Percentiles rank a stretch among this genome's conserved stretches.
Evolutionary conservation across 1,284 basidiomycete genomes (phyloP).

Genomic region (Athelia sp.): DNA sequence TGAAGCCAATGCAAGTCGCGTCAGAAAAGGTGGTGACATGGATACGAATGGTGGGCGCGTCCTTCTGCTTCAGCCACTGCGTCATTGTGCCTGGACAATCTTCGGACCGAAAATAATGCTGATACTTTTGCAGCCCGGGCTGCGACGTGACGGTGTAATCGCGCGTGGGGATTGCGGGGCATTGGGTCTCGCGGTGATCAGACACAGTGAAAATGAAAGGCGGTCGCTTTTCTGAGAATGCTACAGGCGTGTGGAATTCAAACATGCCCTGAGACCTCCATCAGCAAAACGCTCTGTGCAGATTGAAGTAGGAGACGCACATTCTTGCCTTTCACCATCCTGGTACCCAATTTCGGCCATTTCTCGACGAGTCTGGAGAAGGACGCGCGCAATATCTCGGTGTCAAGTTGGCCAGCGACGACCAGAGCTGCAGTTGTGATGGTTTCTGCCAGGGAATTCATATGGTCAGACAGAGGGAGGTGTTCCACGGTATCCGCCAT

Average conservation of each 20-base stretch:
- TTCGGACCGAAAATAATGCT: no score
- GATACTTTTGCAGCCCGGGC: no score
- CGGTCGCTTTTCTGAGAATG: conserved; percentile 2
- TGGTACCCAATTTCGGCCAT: conserved; percentile 2
- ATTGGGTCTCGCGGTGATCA: neutral
- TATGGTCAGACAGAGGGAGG: conserved; percentile 1
- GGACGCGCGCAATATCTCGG: neutral
- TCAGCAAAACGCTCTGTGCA: no score
- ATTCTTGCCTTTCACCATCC: neutral
- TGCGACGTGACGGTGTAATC: no score
- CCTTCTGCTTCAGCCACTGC: neutral
- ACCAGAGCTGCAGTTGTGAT: neutral
- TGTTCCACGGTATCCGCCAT: neutral
- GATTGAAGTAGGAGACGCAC: neutral
- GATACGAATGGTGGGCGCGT: conserved; percentile 2
- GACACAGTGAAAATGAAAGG: conserved; percentile 1
- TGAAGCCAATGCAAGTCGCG: conserved; percentile 2
- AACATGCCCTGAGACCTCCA: neutral
- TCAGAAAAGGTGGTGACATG: conserved; percentile 1
- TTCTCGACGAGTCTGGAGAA: conserved; percentile 1
- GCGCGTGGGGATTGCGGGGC: neutral
- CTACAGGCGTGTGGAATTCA: neutral
- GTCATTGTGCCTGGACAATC: neutral
- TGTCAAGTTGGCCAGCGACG: neutral
- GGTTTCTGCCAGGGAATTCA: neutral